Conservation (phyloP, 2,329 filamentous ascomycete species). For the Microdochium paspali region DNA sequence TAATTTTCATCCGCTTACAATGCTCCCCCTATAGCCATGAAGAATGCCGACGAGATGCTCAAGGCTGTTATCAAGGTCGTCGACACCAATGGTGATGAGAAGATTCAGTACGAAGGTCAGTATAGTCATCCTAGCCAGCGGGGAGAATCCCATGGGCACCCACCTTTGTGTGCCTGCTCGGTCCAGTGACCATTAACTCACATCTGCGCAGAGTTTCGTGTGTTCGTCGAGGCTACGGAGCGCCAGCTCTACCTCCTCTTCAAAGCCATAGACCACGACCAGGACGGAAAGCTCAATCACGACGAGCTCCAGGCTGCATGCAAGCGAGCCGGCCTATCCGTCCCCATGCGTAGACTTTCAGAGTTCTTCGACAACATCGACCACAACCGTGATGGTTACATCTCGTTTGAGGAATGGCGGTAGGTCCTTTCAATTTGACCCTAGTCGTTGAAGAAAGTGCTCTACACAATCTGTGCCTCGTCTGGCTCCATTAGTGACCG, state of each 20-base stretch:
- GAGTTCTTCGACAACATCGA: slow-evolving; percentile 89
- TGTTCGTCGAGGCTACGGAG: slow-evolving; percentile 82
- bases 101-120: slow-evolving; percentile 83
- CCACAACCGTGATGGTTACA: slow-evolving; percentile 75
- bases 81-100: slow-evolving; percentile 79
- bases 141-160: slow-evolving; percentile 1
- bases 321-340: slow-evolving; percentile 63
- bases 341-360: slow-evolving; percentile 68
- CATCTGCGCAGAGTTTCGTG: slow-evolving; percentile 65
- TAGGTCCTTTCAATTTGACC: slow-evolving; percentile 37
- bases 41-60: slow-evolving; percentile 85
- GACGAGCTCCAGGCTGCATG: slow-evolving; percentile 76
- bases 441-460: slow-evolving; percentile 4
- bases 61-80: slow-evolving; percentile 72
- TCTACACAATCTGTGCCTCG: neutral
- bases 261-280: slow-evolving; percentile 74
- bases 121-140: slow-evolving; percentile 6
- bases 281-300: slow-evolving; percentile 79
- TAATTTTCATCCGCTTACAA: slow-evolving; percentile 13
- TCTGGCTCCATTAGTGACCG: neutral
- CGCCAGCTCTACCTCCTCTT: slow-evolving; percentile 75
- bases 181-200: neutral
- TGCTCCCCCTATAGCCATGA: slow-evolving; percentile 45
- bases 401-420: slow-evolving; percentile 95
- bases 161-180: neutral